Conservation (phyloP, 139 green algal species). For the Ulvella scutata region DNA sequence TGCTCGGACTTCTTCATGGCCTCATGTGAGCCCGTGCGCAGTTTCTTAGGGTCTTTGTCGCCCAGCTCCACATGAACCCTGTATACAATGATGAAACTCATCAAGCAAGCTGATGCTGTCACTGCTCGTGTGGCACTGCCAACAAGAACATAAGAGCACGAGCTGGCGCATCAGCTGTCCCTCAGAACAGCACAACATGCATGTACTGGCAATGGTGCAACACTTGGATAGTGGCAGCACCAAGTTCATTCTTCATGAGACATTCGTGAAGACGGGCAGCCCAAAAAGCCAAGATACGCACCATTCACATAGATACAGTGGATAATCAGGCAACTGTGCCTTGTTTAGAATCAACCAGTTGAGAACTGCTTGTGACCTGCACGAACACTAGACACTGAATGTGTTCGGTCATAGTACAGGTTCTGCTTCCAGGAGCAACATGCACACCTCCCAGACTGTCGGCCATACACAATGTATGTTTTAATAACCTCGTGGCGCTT, state of each 20-base stretch:
- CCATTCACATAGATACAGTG: neutral
- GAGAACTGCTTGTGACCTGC: neutral
- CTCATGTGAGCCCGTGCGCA: neutral
- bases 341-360: neutral
- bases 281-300: neutral
- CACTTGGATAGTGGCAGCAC: too few relatives aligned
- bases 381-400: neutral
- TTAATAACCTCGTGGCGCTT: neutral
- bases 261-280: neutral
- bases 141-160: neutral
- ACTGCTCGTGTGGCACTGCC: neutral
- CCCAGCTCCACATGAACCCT: neutral
- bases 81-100: neutral
- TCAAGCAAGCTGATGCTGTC: neutral
- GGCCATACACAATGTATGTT: neutral
- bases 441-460: neutral
- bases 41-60: neutral
- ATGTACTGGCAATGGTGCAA: neutral
- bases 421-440: neutral
- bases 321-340: neutral
- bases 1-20: neutral
- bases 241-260: too few relatives aligned
- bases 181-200: neutral
- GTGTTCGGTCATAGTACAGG: neutral
- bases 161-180: neutral